Conservation (phyloP, 345 rosid species). For the Heritiera littoralis region DNA sequence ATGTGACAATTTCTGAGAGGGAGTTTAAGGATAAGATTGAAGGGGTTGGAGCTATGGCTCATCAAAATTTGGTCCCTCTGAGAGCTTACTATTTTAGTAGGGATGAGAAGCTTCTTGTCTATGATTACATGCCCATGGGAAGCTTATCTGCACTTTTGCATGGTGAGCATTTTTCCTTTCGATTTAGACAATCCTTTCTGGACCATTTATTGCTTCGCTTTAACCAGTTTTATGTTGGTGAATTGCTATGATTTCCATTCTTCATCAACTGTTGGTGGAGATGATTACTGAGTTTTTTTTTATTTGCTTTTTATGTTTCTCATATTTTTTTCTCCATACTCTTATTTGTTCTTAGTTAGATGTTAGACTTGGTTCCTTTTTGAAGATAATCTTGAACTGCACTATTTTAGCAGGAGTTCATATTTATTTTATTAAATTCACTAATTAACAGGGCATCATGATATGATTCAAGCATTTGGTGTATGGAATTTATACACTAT, state of each 20-base stretch:
- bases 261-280: slow-evolving; percentile 7
- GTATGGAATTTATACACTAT: too few species aligned
- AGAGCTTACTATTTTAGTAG: slow-evolving; percentile 86
- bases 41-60: slow-evolving; percentile 84
- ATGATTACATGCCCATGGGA: slow-evolving; percentile 97
- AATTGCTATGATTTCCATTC: not conserved
- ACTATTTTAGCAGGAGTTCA: not conserved
- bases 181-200: not conserved
- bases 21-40: slow-evolving; percentile 90
- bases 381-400: slow-evolving; percentile 11
- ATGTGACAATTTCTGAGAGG: slow-evolving; percentile 65
- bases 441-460: too few species aligned
- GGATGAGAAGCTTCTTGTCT: slow-evolving; percentile 95
- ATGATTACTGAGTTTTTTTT: not conserved
- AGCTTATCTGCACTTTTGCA: slow-evolving; percentile 84
- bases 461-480: too few species aligned
- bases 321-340: not conserved
- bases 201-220: not conserved
- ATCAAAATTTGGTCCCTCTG: slow-evolving; percentile 79
- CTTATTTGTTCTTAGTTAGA: not conserved
- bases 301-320: not conserved
- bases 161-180: slow-evolving; percentile 12
- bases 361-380: not conserved
- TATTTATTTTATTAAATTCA: too few species aligned
- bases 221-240: not conserved